A percentile compares a stretch with the other conserved stretches of the same genome.
Evolutionary conservation across 2,329 filamentous ascomycete species (phyloP).

Genomic region (Canariomyces notabilis): DNA sequence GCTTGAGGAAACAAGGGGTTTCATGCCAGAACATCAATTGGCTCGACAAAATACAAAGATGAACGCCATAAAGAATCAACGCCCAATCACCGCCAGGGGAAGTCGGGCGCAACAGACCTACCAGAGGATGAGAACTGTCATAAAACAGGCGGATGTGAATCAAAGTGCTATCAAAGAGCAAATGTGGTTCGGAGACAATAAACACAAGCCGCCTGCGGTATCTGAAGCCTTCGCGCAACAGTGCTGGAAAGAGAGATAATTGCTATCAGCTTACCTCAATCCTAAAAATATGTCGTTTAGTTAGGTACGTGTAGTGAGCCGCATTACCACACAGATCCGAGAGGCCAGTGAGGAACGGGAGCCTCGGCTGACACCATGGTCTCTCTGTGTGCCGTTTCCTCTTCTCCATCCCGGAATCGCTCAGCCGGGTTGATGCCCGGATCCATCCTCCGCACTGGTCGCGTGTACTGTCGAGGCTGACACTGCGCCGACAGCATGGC

Average conservation of each 20-base stretch:
- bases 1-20: background rate
- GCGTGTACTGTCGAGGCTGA: background rate
- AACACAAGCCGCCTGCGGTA: no score
- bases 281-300: conserved; percentile 3
- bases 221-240: background rate
- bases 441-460: background rate
- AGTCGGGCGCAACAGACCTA: background rate
- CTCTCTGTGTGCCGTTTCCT: conserved; percentile 4
- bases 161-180: no score
- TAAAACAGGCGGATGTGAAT: background rate
- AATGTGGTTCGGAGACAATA: no score
- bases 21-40: conserved; percentile 9
- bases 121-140: background rate
- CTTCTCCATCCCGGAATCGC: conserved; percentile 8
- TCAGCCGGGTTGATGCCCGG: conserved; percentile 4
- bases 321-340: conserved; percentile 11
- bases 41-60: background rate
- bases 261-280: no score
- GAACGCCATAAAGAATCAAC: conserved; percentile 10
- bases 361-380: no score
- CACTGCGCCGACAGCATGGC: no score
- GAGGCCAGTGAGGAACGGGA: no score
- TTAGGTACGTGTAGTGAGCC: background rate
- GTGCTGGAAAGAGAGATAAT: background rate
- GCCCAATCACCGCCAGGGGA: conserved; percentile 6